phyloP scores from a whole-genome alignment of 2,329 filamentous ascomycete genomes.

The Orbilia brochopaga region DNA sequence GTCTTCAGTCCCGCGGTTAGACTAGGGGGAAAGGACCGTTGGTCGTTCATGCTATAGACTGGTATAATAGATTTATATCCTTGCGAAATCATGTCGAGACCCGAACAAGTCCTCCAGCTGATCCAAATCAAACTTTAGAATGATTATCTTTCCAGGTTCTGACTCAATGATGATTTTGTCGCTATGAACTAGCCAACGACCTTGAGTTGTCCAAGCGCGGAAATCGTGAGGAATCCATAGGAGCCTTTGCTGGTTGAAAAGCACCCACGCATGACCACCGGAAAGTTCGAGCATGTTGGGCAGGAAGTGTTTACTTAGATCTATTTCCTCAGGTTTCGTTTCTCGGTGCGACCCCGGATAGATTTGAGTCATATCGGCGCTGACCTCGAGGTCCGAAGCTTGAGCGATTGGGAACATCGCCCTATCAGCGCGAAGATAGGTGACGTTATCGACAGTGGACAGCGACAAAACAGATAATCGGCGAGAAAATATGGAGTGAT shows the following conservation, averaged over 20 bases:
- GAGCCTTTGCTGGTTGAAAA: not conserved
- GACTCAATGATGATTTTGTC: conserved; percentile 2
- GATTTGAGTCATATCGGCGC: too few relatives aligned
- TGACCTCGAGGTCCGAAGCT: too few relatives aligned
- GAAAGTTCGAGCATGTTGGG: not conserved
- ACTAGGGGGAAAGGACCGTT: too few relatives aligned
- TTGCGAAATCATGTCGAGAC: not conserved
- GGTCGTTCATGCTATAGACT: too few relatives aligned
- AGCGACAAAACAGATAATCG: not conserved
- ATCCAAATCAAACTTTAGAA: conserved; percentile 1
- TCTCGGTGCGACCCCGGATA: too few relatives aligned
- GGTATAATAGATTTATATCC: too few relatives aligned
- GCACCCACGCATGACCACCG: not conserved
- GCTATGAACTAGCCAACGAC: not conserved
- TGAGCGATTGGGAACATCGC: not conserved
- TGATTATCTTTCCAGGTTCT: not conserved
- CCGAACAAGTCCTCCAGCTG: not conserved
- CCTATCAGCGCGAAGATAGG: not conserved
- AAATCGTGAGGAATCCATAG: conserved; percentile 15
- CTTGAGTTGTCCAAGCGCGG: not conserved
- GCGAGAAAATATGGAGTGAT: not conserved
- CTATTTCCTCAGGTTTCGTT: not conserved
- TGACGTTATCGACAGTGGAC: not conserved
- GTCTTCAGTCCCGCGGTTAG: too few relatives aligned
- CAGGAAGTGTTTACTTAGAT: not conserved